Base-by-base conservation (phyloP, 2,329 filamentous ascomycete genomes). In the Arthrinium phaeospermum region DNA sequence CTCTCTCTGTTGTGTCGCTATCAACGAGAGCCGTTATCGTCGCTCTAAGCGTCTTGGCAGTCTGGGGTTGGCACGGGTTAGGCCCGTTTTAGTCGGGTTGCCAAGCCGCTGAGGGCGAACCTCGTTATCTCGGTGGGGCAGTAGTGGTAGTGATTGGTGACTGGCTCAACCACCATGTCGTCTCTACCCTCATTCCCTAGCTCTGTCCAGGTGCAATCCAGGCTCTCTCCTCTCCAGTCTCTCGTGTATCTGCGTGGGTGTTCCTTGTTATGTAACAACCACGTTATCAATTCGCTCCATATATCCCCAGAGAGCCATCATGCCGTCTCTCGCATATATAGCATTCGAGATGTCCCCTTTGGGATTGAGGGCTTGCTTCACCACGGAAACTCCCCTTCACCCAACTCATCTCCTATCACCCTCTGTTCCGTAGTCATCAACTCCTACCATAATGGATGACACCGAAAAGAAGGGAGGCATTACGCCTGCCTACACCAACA, bases 381-480 rank as follows among this genome's bases (percentile, higher is more conserved):
- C 34, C 53, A 47, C 44, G 64, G 64, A 44, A 68, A n/a, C 27
- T 22, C 8, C 16, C 13, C 37, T 45, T 44, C 64, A 45, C 30
- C 41, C 16, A 47, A 44, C 22, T 30, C 67, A 46, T n/a, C 67
- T 30, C 24, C 41, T 10, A 12, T 34, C n/a, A 34, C 22, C n/a
- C 8, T 47, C 41, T 10, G 44, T 14, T 46, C 41, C 14, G 24
- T 47, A 27, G 45, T 24, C 41, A 41, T 12, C 24, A 19, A 68
- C 41, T 41, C 22, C 44, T 30, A 6, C 45, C 27, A 27, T 45
- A 47, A 71, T 46, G 49, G 71, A 71, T 67, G 70, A 53, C 46
- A 27, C 67, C 16, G 67, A 71, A 44, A 67, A 73, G 64, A 71
- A 71, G 19, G 70, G 53, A n/a, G 67, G 46, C 47, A 57, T 71